Conservation (phyloP, 2,329 filamentous ascomycete species). For the Botryotinia narcissicola region DNA sequence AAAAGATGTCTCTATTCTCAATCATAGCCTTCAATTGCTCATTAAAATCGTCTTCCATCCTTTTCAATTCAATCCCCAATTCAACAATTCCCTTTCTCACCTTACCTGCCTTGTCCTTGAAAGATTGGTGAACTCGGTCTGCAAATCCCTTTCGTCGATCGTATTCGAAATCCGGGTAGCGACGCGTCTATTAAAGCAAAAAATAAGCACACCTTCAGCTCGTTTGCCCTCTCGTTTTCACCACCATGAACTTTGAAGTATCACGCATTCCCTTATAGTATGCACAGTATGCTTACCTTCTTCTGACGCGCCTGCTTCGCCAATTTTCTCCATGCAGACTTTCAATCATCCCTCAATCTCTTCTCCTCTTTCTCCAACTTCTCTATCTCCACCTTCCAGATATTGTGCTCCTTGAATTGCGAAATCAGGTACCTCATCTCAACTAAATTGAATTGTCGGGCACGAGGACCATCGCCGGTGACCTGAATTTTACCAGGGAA, state of each 20-base stretch:
- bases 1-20: not conserved
- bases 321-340: fast-evolving
- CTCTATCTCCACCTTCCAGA: not conserved
- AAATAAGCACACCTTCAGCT: not conserved
- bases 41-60: not conserved
- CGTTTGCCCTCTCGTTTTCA: not conserved
- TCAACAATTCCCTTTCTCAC: not conserved
- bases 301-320: not conserved
- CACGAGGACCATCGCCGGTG: not conserved
- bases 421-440: not conserved
- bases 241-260: not conserved
- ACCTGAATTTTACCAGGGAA: not conserved
- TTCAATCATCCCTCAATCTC: not conserved
- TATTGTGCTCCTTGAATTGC: not conserved
- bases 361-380: not conserved
- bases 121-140: not conserved
- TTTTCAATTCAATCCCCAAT: not conserved
- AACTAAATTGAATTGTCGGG: not conserved
- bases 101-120: not conserved
- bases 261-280: fast-evolving
- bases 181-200: not conserved
- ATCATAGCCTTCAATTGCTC: not conserved
- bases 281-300: not conserved
- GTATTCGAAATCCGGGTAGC: not conserved
- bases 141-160: not conserved